Conservation (phyloP, 2,329 filamentous ascomycete species). For the Teratosphaeria epicoccoides region DNA sequence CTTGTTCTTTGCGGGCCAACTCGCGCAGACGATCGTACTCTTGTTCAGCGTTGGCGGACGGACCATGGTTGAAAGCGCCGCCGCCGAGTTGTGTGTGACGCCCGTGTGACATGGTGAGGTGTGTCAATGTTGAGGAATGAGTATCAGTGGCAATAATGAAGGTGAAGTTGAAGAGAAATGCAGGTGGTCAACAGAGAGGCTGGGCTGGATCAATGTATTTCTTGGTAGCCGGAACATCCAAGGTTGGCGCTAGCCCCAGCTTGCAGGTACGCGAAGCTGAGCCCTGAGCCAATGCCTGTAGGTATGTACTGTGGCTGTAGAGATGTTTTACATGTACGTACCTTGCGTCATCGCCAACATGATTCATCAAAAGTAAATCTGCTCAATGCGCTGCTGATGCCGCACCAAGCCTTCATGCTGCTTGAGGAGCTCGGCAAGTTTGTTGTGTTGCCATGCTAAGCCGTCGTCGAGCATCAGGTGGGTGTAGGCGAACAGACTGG, state of each 20-base stretch:
- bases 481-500: conserved; percentile 80
- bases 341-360: not conserved
- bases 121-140: not conserved
- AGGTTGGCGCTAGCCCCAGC: not conserved
- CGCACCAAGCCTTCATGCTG: conserved; percentile 51
- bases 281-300: too few relatives aligned
- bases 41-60: conserved; percentile 58
- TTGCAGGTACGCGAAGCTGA: too few relatives aligned
- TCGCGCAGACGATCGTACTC: conserved; percentile 89
- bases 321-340: too few relatives aligned
- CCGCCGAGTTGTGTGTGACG: not conserved
- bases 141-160: not conserved
- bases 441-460: conserved; percentile 54
- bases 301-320: too few relatives aligned
- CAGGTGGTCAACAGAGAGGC: not conserved
- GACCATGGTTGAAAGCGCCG: conserved; percentile 61
- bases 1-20: conserved; percentile 68
- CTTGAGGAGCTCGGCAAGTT: conserved; percentile 47
- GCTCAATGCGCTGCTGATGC: conserved; percentile 51
- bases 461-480: conserved; percentile 61
- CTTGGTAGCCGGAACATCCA: not conserved
- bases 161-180: not conserved
- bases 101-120: not conserved
- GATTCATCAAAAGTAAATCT: conserved; percentile 35
- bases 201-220: not conserved